A percentile compares a stretch with the other conserved stretches of the same genome.
These are phyloP conservation scores for Penicillium mononematosum DNA, from an alignment of 495 filamentous ascomycete species.

Conservation along the genomic window DNA sequence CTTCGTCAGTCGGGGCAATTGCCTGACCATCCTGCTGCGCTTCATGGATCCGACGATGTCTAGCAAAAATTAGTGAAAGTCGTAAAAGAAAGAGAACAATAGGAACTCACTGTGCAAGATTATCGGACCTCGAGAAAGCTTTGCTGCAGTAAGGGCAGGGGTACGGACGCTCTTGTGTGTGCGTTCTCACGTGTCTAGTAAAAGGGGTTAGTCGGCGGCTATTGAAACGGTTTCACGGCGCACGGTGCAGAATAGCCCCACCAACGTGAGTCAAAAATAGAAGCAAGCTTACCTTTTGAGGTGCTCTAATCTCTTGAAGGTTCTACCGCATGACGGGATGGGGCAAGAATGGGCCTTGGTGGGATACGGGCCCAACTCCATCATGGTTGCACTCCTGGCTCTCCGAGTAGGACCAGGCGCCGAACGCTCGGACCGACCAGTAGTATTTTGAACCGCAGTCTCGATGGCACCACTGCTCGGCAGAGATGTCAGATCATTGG, in stretches of 20 bases:
- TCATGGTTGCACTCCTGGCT: slow-evolving; percentile 91
- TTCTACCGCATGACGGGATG: slow-evolving; percentile 94
- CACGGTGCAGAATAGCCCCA: slow-evolving; percentile 23
- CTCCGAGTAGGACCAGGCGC: slow-evolving; percentile 75
- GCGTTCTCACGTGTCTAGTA: slow-evolving; percentile 92
- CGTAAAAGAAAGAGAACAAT: neutral
- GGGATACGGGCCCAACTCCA: slow-evolving; percentile 94
- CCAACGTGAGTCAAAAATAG: slow-evolving; percentile 24
- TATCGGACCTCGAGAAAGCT: slow-evolving; percentile 96
- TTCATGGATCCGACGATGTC: slow-evolving; percentile 95
- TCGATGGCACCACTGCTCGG: slow-evolving; percentile 62
- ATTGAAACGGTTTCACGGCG: slow-evolving; percentile 44
- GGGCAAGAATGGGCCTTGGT: slow-evolving; percentile 98
- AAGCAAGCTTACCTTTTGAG: slow-evolving; percentile 82
- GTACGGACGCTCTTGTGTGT: slow-evolving; percentile 98
- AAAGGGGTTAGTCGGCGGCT: slow-evolving; percentile 57
- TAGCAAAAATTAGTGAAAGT: slow-evolving; percentile 34
- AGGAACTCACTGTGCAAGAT: slow-evolving; percentile 85
- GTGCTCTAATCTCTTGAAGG: slow-evolving; percentile 99
- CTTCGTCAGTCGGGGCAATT: slow-evolving; percentile 65
- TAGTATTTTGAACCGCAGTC: slow-evolving; percentile 58
- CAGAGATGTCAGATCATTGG: slow-evolving; percentile 65
- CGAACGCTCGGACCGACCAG: slow-evolving; percentile 59
- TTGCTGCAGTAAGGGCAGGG: slow-evolving; percentile 96
- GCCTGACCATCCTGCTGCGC: slow-evolving; percentile 66